Conservation (phyloP, 768 basidiomycete species). For the Mrakia frigida region DNA sequence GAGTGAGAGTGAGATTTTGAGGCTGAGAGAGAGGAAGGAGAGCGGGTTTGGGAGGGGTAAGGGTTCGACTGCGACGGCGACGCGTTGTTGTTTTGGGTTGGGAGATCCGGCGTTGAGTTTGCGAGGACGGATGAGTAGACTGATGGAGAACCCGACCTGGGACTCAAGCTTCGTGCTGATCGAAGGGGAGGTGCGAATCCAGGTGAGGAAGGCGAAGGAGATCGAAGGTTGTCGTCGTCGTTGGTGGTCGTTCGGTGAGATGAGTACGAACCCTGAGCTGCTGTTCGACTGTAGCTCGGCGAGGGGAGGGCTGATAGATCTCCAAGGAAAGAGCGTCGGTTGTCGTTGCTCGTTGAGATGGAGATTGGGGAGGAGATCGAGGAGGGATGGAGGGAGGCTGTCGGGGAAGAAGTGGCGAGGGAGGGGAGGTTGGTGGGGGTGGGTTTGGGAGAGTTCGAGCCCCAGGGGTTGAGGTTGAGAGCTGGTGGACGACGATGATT, state of each 20-base stretch:
- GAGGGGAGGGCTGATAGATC: background rate
- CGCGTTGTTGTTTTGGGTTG: background rate
- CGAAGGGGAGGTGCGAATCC: background rate
- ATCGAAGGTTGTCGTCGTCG: background rate
- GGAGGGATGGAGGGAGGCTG: background rate
- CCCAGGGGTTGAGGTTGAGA: background rate
- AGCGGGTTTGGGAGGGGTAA: background rate
- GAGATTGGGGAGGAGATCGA: background rate
- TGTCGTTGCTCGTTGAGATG: background rate
- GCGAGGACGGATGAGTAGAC: background rate
- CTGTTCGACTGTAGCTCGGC: background rate
- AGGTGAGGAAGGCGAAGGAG: background rate
- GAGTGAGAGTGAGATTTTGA: background rate
- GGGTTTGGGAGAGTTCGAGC: background rate
- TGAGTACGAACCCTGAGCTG: background rate
- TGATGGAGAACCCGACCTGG: background rate
- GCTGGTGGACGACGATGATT: background rate
- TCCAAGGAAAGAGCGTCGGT: conserved; percentile 5
- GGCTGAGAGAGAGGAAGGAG: background rate
- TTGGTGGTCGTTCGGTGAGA: too few relatives aligned
- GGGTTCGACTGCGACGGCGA: background rate
- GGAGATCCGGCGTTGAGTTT: background rate
- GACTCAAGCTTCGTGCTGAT: background rate
- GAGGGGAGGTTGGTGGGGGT: background rate
- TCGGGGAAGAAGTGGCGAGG: background rate